Conservation (phyloP, 2,329 filamentous ascomycete genomes). For the Fusarium oligoseptatum region DNA sequence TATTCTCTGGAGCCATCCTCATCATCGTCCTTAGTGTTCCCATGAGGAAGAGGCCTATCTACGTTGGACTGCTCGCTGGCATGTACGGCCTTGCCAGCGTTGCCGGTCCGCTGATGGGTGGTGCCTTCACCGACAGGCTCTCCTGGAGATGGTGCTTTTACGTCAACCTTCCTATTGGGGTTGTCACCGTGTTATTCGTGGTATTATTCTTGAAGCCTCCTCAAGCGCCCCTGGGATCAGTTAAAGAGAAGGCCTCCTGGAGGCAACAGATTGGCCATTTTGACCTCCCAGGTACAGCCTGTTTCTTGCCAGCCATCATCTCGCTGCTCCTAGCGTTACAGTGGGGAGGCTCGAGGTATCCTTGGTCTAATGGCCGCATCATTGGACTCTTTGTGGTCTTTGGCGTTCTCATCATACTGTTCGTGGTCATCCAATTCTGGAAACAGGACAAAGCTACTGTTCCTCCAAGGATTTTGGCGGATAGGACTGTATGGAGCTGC, state of each 20-base stretch:
- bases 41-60: constrained; percentile 47
- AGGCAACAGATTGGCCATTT: constrained; percentile 38
- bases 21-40: constrained; percentile 59
- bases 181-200: constrained; percentile 36
- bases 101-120: constrained; percentile 51
- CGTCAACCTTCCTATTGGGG: constrained; percentile 43
- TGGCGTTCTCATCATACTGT: constrained; percentile 47
- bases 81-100: constrained; percentile 49
- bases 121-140: constrained; percentile 49
- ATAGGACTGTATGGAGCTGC: constrained; percentile 52
- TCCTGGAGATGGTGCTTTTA: constrained; percentile 26
- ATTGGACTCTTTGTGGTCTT: constrained; percentile 9
- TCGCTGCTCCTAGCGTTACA: constrained; percentile 9
- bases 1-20: constrained; percentile 61
- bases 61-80: constrained; percentile 48
- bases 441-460: constrained; percentile 59
- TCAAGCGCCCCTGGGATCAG: constrained; percentile 40
- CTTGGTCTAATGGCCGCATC: constrained; percentile 12
- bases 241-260: constrained; percentile 43
- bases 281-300: constrained; percentile 56
- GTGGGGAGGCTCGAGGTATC: constrained; percentile 10
- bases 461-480: constrained; percentile 51
- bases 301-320: background rate
- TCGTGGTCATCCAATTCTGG: constrained; percentile 53
- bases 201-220: constrained; percentile 51